Evolutionary conservation across 805 yeast genomes (phyloP), one percentile per base, ranked within the genome.

Genomic region (Dipodascus albidus): DNA sequence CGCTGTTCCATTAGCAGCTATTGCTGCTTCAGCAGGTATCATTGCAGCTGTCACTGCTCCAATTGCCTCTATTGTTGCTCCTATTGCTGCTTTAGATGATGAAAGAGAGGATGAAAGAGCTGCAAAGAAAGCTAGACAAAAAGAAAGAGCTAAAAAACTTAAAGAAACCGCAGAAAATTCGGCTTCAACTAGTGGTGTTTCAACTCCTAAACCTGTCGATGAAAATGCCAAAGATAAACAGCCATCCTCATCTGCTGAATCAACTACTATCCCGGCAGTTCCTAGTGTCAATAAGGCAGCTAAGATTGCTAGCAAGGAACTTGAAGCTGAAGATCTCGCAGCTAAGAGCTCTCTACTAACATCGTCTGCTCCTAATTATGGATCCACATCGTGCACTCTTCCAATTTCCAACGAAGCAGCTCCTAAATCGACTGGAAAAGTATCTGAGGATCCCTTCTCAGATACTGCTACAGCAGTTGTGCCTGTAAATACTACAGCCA

Each of bases 351-450:
- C 11, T 6, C 11, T 11, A 6, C 33, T n/a, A n/a, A n/a, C 33
- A 6, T 11, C 33, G 11, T 6, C 11, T 27, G 20, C 44, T 38
- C 15, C 44, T n/a, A 17, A 14, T 38, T 17, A 14, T n/a, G 44
- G 20, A 4, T 9, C 49, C n/a, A 15, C 52, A n/a, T 19, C 48
- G 15, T 19, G 74, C 2, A 81, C 86, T 44, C 66, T 70, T 58
- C 74, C 73, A 1, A 73, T 67, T 11, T 67, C 67, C 3, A 53
- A 52, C n/a, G 53, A 49, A 11, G 51, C 61, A 41, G 58, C 60
- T 1, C 58, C 66, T 49, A 53, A n/a, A n/a, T n/a, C n/a, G n/a
- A n/a, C n/a, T n/a, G n/a, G n/a, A n/a, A n/a, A n/a, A n/a, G n/a
- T n/a, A n/a, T n/a, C 56, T 22, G 62, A 54, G 33, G 58, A 62